Evolutionary conservation across 352 stramenopile species (phyloP).

Genomic region (Globisporangium carolinianum): DNA sequence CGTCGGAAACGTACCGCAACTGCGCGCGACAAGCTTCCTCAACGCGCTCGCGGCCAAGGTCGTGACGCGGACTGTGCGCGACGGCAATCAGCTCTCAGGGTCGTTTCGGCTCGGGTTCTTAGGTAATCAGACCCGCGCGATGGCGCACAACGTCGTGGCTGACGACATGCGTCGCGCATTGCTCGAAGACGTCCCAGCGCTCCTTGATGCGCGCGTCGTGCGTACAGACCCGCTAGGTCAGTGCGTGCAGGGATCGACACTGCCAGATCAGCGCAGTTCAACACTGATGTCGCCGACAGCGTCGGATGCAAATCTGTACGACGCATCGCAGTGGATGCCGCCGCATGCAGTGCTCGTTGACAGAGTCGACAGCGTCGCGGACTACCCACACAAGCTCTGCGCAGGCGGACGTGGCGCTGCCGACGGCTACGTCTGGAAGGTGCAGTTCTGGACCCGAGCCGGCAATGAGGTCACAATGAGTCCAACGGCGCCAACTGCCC

Average conservation of each 20-base stretch:
- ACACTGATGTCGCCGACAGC: conserved; percentile 9
- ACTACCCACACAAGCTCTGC: conserved; percentile 72
- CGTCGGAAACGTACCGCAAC: conserved; percentile 73
- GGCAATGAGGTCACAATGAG: conserved; percentile 80
- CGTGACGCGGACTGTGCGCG: conserved; percentile 52
- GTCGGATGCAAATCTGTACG: conserved; percentile 24
- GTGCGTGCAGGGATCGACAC: conserved; percentile 57
- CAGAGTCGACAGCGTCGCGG: conserved; percentile 37
- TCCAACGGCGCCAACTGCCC: conserved; percentile 46
- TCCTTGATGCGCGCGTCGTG: conserved; percentile 61
- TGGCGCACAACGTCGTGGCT: conserved; percentile 69
- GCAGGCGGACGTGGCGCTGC: conserved; percentile 64
- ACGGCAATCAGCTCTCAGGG: conserved; percentile 87
- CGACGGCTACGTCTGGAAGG: conserved; percentile 85
- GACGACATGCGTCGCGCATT: conserved; percentile 43
- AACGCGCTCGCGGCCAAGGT: conserved; percentile 69
- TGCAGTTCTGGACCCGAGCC: conserved; percentile 84
- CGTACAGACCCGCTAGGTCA: conserved; percentile 52
- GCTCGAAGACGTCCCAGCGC: conserved; percentile 34
- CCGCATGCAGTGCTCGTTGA: conserved; percentile 36
- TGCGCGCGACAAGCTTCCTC: conserved; percentile 66
- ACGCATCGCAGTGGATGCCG: conserved; percentile 45
- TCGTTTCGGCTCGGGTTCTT: conserved; percentile 81
- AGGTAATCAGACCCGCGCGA: conserved; percentile 32
- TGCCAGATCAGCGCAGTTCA: conserved; percentile 37